These are phyloP conservation scores for Entophlyctis luteolus DNA, from an alignment of 192 early-diverging fungal genomes.

Conservation along the genomic window DNA sequence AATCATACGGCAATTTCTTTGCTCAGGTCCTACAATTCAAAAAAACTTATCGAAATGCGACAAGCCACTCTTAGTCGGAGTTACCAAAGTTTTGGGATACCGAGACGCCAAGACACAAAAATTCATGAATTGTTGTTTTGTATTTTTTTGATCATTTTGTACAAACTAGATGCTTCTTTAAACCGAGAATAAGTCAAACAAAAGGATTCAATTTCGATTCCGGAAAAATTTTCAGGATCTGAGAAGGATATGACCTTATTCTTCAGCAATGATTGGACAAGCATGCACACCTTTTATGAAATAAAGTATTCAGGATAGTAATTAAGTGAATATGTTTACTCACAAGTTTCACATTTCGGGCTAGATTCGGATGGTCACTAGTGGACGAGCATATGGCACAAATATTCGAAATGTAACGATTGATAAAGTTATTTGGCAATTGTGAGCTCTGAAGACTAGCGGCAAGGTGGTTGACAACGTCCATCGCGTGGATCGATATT, in stretches of 20 bases:
- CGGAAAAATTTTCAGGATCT: slow-evolving; percentile 26
- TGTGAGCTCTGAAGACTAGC: background rate
- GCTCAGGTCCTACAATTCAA: too few species aligned
- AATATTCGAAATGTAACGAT: slow-evolving; percentile 24
- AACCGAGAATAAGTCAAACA: slow-evolving; percentile 39
- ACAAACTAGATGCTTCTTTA: slow-evolving; percentile 35
- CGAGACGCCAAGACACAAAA: too few species aligned
- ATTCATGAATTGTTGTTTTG: too few species aligned
- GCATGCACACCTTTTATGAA: slow-evolving; percentile 35
- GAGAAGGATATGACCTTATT: slow-evolving; percentile 12
- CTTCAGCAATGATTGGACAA: slow-evolving; percentile 32
- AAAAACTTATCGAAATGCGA: too few species aligned
- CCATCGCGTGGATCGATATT: slow-evolving; percentile 34
- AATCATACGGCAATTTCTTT: too few species aligned
- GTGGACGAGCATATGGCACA: slow-evolving; percentile 28
- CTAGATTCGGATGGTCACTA: slow-evolving; percentile 26
- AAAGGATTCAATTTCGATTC: slow-evolving; percentile 42
- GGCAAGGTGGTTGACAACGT: slow-evolving; percentile 38
- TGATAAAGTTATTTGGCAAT: slow-evolving; percentile 23
- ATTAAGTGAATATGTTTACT: too few species aligned
- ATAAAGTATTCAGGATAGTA: too few species aligned
- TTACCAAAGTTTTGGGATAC: too few species aligned
- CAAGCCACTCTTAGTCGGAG: too few species aligned
- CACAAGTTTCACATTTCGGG: slow-evolving; percentile 35
- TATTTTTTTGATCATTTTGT: slow-evolving; percentile 30